Evolutionary conservation across 2,329 filamentous ascomycete species (phyloP).

Genomic region (Penicillium corylophilum): DNA sequence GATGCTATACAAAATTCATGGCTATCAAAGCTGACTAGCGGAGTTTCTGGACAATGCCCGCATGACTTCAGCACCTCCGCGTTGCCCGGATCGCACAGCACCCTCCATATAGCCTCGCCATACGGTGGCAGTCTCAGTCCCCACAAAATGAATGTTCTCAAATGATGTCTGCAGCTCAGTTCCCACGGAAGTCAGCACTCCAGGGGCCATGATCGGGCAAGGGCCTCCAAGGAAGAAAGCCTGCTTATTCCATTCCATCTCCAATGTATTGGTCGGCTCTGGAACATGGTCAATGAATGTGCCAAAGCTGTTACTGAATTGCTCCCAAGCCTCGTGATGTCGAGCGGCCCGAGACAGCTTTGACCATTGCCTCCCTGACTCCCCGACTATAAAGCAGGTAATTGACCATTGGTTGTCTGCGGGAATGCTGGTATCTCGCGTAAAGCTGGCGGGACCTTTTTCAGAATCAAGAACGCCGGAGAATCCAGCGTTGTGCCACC

Average conservation of each 20-base stretch:
- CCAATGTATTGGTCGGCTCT: slow-evolving; percentile 9
- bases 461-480: slow-evolving; percentile 43
- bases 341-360: slow-evolving; percentile 21
- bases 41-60: neutral
- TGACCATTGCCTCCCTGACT: slow-evolving; percentile 38
- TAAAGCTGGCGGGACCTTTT: slow-evolving; percentile 39
- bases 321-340: slow-evolving; percentile 28
- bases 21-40: neutral
- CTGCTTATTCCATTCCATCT: slow-evolving; percentile 41
- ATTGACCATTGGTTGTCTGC: slow-evolving; percentile 29
- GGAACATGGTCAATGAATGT: slow-evolving; percentile 14
- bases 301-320: slow-evolving; percentile 32
- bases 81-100: slow-evolving; percentile 51
- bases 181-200: slow-evolving; percentile 29
- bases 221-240: slow-evolving; percentile 36
- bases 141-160: slow-evolving; percentile 53
- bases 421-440: slow-evolving; percentile 41
- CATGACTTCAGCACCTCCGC: slow-evolving; percentile 43
- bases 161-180: slow-evolving; percentile 33
- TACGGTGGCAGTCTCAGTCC: slow-evolving; percentile 53
- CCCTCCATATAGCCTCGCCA: slow-evolving; percentile 63
- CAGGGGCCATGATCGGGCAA: slow-evolving; percentile 27
- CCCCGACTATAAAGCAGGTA: slow-evolving; percentile 44
- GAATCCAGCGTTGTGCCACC: slow-evolving; percentile 29
- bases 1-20: neutral